These are phyloP conservation scores for Fusarium decemcellulare DNA, from an alignment of 2,329 filamentous ascomycete genomes.

Conservation along the genomic window DNA sequence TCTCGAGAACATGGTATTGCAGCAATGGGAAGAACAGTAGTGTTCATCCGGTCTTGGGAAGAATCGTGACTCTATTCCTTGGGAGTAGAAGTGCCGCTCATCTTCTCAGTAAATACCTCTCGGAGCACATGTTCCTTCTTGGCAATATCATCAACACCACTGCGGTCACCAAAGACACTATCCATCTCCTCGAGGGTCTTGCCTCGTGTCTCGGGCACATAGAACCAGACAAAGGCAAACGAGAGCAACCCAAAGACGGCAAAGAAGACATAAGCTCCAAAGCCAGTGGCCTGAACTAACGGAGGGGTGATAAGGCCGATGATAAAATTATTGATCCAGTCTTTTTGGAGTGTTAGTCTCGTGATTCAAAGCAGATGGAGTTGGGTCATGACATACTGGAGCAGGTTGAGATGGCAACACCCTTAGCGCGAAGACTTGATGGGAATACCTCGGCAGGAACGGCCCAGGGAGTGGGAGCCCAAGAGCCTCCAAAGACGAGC, in stretches of 20 bases:
- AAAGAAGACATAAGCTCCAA: conserved; percentile 72
- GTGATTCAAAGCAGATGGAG: not conserved
- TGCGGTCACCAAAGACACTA: conserved; percentile 48
- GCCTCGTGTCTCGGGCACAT: conserved; percentile 71
- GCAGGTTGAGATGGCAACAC: conserved; percentile 5
- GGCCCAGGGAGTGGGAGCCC: conserved; percentile 62
- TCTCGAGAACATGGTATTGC: no score
- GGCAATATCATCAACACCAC: conserved; percentile 37
- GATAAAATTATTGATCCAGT: conserved; percentile 66
- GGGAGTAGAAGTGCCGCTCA: no score
- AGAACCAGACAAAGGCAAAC: conserved; percentile 63
- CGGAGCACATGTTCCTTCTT: conserved; percentile 11
- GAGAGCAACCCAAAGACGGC: conserved; percentile 71
- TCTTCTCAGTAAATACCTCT: conserved; percentile 5
- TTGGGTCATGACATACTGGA: not conserved
- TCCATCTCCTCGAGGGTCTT: conserved; percentile 70
- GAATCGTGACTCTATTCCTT: no score
- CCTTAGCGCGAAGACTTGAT: not conserved
- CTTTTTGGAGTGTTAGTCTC: not conserved
- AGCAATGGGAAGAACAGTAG: no score
- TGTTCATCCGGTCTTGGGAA: no score
- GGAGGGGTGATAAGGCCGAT: conserved; percentile 57
- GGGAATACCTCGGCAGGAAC: not conserved
- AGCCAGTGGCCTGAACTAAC: conserved; percentile 65
- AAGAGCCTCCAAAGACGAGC: conserved; percentile 70